These are phyloP conservation scores for Posidonia oceanica DNA, from an alignment of 116 monocot species.

Conservation along the genomic window DNA sequence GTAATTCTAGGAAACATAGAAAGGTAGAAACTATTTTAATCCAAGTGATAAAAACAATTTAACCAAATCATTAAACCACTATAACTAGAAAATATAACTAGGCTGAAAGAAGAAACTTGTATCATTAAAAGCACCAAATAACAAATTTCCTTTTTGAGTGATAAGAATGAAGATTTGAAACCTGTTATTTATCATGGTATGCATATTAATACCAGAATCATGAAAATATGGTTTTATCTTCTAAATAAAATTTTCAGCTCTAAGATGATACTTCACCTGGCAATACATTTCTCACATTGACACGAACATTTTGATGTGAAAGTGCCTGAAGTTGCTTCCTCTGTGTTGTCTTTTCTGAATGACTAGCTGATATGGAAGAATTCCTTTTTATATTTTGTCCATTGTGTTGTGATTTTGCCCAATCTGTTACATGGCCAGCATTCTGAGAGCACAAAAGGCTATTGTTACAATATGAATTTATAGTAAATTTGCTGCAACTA, in stretches of 20 bases:
- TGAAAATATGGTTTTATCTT: neutral
- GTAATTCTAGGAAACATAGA: no score
- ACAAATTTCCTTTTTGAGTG: no score
- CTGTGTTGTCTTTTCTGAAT: neutral
- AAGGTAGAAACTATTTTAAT: no score
- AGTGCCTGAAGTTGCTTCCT: neutral
- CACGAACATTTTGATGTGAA: neutral
- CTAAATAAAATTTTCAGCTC: neutral
- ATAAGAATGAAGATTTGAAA: no score
- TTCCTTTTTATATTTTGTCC: neutral
- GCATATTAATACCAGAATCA: neutral
- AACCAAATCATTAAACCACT: no score
- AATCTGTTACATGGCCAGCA: neutral
- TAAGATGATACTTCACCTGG: constrained; percentile 23
- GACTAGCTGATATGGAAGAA: neutral
- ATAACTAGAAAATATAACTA: no score
- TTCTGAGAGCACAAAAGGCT: neutral
- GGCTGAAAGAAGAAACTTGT: no score
- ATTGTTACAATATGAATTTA: neutral
- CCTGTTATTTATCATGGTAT: neutral
- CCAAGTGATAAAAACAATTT: no score
- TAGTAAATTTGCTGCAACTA: neutral
- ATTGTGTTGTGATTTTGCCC: neutral
- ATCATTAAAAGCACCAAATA: no score
- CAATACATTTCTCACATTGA: constrained; percentile 9